phyloP scores from a whole-genome alignment of 2,329 filamentous ascomycete genomes.

The Colletotrichum incanum region DNA sequence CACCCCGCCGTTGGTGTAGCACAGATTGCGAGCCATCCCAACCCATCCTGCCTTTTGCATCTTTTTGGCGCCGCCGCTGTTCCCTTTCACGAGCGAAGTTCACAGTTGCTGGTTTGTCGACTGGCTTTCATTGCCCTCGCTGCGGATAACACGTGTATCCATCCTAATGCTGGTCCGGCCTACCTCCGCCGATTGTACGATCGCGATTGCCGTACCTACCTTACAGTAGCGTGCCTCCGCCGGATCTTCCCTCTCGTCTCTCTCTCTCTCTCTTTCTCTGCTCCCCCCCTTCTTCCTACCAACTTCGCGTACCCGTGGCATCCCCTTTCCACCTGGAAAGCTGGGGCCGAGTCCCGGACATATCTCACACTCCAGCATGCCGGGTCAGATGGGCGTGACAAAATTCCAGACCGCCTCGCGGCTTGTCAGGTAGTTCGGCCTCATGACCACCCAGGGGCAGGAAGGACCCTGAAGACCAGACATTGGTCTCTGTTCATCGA shows the following conservation, averaged over 20 bases:
- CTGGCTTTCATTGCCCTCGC: not conserved
- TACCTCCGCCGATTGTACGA: not conserved
- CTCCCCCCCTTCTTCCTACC: not conserved
- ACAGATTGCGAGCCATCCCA: conserved; percentile 27
- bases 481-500: conserved; percentile 34
- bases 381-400: conserved; percentile 27
- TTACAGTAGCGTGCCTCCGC: not conserved
- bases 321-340: not conserved
- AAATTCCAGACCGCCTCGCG: conserved; percentile 38
- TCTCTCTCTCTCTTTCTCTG: not conserved
- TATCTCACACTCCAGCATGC: conserved; percentile 1
- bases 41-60: conserved; percentile 13
- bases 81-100: conserved; percentile 8
- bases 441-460: conserved; percentile 35
- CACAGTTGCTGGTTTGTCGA: not conserved
- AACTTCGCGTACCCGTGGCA: not conserved
- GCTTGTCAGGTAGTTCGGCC: conserved; percentile 38
- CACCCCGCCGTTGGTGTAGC: conserved; percentile 43
- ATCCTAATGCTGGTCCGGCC: not conserved
- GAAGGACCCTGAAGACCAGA: conserved; percentile 41
- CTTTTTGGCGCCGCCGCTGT: not conserved
- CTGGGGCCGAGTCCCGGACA: conserved; percentile 15
- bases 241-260: not conserved
- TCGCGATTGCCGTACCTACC: conserved; percentile 8
- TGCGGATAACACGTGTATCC: not conserved